Conservation (phyloP, 139 green algal species). For the Diplosphaera chodatii region DNA sequence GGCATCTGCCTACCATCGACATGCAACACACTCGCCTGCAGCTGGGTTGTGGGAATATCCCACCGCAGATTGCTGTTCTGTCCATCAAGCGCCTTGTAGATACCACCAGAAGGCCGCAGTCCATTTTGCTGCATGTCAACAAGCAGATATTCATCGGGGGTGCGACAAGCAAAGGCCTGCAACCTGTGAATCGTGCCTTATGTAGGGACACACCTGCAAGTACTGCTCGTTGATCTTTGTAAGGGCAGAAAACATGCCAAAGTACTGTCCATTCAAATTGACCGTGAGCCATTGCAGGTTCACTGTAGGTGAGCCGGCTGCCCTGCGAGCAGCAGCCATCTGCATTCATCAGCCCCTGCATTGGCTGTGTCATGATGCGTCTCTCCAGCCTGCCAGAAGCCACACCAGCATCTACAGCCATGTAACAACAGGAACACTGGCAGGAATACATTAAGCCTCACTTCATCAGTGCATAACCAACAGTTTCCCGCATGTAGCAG, state of each 20-base stretch:
- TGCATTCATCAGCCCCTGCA: not conserved
- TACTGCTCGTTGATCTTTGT: constrained; percentile 22
- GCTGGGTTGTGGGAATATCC: constrained; percentile 28
- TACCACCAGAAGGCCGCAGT: not conserved
- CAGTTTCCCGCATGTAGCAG: constrained; percentile 67
- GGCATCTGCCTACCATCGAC: too few relatives aligned
- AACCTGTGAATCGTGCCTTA: constrained; percentile 48
- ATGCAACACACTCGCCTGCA: constrained; percentile 2
- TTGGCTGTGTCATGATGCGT: too few relatives aligned
- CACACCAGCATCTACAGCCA: too few relatives aligned
- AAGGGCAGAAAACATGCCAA: not conserved
- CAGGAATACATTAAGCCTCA: too few relatives aligned
- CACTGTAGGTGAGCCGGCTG: not conserved
- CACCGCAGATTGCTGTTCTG: constrained; percentile 51
- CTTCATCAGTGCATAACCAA: constrained; percentile 37
- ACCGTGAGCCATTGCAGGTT: not conserved
- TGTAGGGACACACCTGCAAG: constrained; percentile 61
- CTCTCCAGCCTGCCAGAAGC: too few relatives aligned
- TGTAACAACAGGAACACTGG: too few relatives aligned
- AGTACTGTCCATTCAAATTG: not conserved
- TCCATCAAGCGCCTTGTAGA: constrained; percentile 16
- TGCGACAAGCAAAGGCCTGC: too few relatives aligned
- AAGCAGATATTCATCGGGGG: not conserved
- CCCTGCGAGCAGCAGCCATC: not conserved
- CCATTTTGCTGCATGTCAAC: not conserved